Conservation (phyloP, 2,329 filamentous ascomycete species). For the Penicillium aurantiogriseum region DNA sequence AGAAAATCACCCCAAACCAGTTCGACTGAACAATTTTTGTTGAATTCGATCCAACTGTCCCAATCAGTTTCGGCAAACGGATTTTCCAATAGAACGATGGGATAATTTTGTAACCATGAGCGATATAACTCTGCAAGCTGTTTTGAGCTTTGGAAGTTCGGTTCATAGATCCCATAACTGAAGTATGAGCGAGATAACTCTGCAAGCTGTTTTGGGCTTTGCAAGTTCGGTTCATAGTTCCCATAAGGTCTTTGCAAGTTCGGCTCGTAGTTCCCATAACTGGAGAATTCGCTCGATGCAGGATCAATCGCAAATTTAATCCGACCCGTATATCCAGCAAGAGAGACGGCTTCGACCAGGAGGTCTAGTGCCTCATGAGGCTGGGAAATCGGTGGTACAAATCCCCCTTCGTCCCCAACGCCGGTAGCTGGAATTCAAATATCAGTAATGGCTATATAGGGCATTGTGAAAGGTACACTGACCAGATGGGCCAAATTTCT, state of each 20-base stretch:
- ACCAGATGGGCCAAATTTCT: constrained; percentile 32
- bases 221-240: constrained; percentile 25
- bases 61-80: constrained; percentile 46
- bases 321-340: constrained; percentile 31
- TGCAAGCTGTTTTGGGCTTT: too few relatives aligned
- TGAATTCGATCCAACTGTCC: constrained; percentile 38
- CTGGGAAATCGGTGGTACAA: constrained; percentile 37
- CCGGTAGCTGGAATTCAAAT: constrained; percentile 19
- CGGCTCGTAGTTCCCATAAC: constrained; percentile 29
- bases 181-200: constrained; percentile 14
- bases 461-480: background rate
- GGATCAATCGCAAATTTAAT: constrained; percentile 45
- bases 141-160: constrained; percentile 21
- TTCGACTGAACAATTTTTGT: constrained; percentile 34
- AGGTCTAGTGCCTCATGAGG: constrained; percentile 39
- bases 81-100: constrained; percentile 43
- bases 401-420: constrained; percentile 40
- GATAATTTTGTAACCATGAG: constrained; percentile 35
- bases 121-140: constrained; percentile 35
- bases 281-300: constrained; percentile 42
- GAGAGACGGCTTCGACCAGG: constrained; percentile 27
- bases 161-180: constrained; percentile 29
- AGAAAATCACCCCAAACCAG: constrained; percentile 46
- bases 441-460: background rate
- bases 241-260: constrained; percentile 4